Conservation (phyloP, 164 flowering plant species). For the Vitis riparia region DNA sequence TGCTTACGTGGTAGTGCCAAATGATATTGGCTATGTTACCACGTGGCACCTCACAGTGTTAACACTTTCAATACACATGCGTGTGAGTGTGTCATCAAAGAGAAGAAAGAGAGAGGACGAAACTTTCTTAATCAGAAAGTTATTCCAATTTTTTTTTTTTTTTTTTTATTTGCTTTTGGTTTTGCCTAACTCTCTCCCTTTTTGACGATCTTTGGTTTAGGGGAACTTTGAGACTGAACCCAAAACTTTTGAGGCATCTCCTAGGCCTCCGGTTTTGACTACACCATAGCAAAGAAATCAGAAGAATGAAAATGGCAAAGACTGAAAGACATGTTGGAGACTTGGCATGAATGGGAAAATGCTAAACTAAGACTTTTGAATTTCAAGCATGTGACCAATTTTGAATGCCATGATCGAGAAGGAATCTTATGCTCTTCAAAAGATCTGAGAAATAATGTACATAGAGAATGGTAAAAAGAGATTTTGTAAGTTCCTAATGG, state of each 20-base stretch:
- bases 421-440: no score
- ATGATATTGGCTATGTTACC: no score
- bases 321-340: neutral
- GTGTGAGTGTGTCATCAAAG: no score
- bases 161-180: neutral
- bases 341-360: no score
- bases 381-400: no score
- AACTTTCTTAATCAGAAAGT: slow-evolving; percentile 13
- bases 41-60: no score
- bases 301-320: neutral
- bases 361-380: no score
- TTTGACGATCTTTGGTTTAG: slow-evolving; percentile 8
- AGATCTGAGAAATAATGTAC: neutral
- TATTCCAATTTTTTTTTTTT: slow-evolving; percentile 3
- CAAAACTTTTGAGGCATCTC: slow-evolving; percentile 15
- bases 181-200: slow-evolving; percentile 18
- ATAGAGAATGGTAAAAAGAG: neutral
- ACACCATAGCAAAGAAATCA: neutral
- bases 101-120: no score
- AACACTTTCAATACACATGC: no score
- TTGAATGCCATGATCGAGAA: no score
- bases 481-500: neutral
- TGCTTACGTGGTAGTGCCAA: no score
- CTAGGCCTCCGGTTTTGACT: slow-evolving; percentile 25
- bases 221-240: neutral